phyloP scores from a whole-genome alignment of 2,329 filamentous ascomycete species.

The Xylogone sp. region DNA sequence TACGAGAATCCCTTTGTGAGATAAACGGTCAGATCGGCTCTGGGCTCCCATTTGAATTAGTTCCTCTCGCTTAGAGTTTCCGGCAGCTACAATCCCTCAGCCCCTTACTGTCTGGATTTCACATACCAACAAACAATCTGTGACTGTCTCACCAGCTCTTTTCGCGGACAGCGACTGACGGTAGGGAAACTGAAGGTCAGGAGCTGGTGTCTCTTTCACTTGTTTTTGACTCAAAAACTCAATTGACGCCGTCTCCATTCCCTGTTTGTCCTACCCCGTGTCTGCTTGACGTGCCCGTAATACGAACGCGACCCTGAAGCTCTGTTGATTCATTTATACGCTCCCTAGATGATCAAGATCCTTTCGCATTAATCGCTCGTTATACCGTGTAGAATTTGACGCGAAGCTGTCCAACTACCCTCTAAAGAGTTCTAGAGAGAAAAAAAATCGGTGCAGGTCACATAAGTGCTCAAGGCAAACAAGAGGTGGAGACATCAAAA shows the following conservation, averaged over 20 bases:
- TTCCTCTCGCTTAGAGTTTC: constrained; percentile 8
- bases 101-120: constrained; percentile 8
- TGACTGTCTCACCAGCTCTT: background rate
- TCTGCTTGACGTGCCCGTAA: background rate
- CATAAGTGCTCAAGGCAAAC: background rate
- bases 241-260: background rate
- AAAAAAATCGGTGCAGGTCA: background rate
- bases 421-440: background rate
- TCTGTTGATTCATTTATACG: background rate
- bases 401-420: background rate
- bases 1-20: background rate
- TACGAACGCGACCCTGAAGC: background rate
- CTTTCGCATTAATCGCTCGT: background rate
- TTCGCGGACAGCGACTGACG: background rate
- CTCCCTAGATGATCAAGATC: background rate
- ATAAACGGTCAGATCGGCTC: constrained; percentile 1
- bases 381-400: background rate
- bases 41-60: constrained; percentile 2
- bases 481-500: background rate
- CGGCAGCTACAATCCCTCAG: constrained; percentile 6
- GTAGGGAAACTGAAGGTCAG: background rate
- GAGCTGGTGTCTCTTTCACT: background rate
- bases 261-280: background rate
- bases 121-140: background rate
- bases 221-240: background rate